A percentile compares a stretch with the other conserved stretches of the same genome.
Evolutionary conservation across 345 rosid genomes (phyloP).

Genomic region (Clarkia xantiana): DNA sequence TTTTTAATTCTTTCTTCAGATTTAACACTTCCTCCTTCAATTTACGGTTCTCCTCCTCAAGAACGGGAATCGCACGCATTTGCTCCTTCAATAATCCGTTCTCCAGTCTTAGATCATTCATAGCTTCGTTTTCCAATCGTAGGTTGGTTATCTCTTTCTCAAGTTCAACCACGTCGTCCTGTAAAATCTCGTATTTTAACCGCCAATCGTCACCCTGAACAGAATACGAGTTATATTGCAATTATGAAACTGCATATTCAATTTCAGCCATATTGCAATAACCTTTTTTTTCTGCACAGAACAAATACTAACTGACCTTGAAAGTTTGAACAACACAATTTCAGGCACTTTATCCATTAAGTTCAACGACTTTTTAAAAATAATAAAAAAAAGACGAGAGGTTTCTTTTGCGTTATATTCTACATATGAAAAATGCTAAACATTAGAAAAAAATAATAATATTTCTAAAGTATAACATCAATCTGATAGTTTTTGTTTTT

Average conservation of each 20-base stretch:
- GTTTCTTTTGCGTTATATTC: too few species aligned
- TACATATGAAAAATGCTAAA: too few species aligned
- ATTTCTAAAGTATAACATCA: too few species aligned
- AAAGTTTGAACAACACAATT: too few species aligned
- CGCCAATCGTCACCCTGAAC: slow-evolving; percentile 9
- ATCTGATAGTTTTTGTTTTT: too few species aligned
- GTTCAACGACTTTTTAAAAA: too few species aligned
- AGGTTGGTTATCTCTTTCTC: slow-evolving; percentile 8
- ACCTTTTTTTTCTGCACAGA: too few species aligned
- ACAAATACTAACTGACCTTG: too few species aligned
- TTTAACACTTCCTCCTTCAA: slow-evolving; percentile 8
- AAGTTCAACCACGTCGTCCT: slow-evolving; percentile 6
- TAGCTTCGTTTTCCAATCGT: slow-evolving; percentile 5
- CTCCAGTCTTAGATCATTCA: slow-evolving; percentile 4
- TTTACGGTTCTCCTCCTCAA: neutral
- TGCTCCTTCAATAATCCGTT: slow-evolving; percentile 2
- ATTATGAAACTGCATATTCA: neutral
- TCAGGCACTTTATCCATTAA: too few species aligned
- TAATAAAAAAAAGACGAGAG: too few species aligned
- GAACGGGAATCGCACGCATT: neutral
- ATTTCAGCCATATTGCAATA: neutral
- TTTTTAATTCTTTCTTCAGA: slow-evolving; percentile 18
- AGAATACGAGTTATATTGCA: neutral
- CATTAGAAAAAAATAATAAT: too few species aligned
- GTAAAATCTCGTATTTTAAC: slow-evolving; percentile 10